Conservation (phyloP, 768 basidiomycete species). For the Hygrocybe punicea region DNA sequence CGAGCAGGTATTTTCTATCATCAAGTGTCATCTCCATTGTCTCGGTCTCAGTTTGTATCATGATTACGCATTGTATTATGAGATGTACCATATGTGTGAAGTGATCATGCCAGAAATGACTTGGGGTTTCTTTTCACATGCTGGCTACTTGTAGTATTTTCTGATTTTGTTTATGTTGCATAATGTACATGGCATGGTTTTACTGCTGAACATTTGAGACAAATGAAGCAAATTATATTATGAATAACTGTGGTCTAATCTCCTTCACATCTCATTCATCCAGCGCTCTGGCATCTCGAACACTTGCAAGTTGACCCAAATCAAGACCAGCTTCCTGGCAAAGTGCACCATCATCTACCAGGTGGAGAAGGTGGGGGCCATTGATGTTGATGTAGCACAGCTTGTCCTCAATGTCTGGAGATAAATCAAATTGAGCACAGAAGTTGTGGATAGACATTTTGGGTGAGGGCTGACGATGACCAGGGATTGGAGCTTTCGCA, state of each 20-base stretch:
- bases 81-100: conserved; percentile 16
- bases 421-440: neutral
- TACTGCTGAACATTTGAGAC: too few species aligned
- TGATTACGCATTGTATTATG: conserved; percentile 15
- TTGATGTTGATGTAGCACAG: neutral
- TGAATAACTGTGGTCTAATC: neutral
- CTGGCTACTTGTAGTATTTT: conserved; percentile 15
- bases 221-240: too few species aligned
- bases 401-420: neutral
- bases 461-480: neutral
- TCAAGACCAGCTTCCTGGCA: neutral
- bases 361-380: neutral
- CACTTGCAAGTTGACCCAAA: neutral
- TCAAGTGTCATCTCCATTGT: conserved; percentile 21
- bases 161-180: neutral
- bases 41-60: conserved; percentile 8
- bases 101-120: conserved; percentile 15
- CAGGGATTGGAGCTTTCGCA: neutral
- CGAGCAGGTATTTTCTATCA: conserved; percentile 22
- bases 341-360: neutral
- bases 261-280: neutral
- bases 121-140: conserved; percentile 19
- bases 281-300: neutral
- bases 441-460: neutral
- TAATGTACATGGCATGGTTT: too few species aligned